A percentile compares a stretch with the other conserved stretches of the same genome.
These are phyloP conservation scores for Oidiodendron maius DNA, from an alignment of 495 filamentous ascomycete species.

Conservation along the genomic window DNA sequence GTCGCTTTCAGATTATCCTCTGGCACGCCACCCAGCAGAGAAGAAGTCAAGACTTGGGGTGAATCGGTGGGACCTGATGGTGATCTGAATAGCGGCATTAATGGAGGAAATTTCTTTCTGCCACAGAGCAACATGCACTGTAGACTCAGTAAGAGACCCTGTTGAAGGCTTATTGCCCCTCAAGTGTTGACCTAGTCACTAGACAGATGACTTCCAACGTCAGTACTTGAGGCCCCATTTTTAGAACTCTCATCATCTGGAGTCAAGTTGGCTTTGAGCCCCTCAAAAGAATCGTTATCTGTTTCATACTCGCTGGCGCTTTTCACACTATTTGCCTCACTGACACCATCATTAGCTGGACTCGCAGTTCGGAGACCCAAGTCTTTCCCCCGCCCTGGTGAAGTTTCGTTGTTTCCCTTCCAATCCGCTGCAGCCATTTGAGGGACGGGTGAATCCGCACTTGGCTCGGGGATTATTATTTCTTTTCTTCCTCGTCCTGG, in stretches of 20 bases:
- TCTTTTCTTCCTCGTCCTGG: slow-evolving; percentile 24
- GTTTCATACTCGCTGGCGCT: slow-evolving; percentile 1
- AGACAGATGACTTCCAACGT: too few relatives aligned
- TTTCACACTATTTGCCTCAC: slow-evolving; percentile 53
- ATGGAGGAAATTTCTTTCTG: too few relatives aligned
- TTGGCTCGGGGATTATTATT: slow-evolving; percentile 50
- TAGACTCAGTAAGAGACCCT: too few relatives aligned
- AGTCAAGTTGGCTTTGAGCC: slow-evolving; percentile 22
- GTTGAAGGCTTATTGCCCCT: too few relatives aligned
- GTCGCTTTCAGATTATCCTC: too few relatives aligned
- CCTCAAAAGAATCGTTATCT: slow-evolving; percentile 21
- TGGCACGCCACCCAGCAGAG: too few relatives aligned
- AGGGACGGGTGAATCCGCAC: slow-evolving; percentile 55
- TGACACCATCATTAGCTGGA: slow-evolving; percentile 55
- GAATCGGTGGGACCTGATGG: too few relatives aligned
- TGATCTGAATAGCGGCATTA: too few relatives aligned
- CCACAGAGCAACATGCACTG: too few relatives aligned
- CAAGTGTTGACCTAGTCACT: too few relatives aligned
- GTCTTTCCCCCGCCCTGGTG: slow-evolving; percentile 45
- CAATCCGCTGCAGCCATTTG: slow-evolving; percentile 68
- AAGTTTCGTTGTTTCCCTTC: slow-evolving; percentile 45
- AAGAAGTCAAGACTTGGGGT: too few relatives aligned
- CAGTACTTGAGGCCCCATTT: too few relatives aligned
- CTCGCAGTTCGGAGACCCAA: slow-evolving; percentile 60
- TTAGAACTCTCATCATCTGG: slow-evolving; percentile 18